Evolutionary conservation across 371 early-diverging fungal genomes (phyloP).

Genomic region (Syncephalis fuscata): DNA sequence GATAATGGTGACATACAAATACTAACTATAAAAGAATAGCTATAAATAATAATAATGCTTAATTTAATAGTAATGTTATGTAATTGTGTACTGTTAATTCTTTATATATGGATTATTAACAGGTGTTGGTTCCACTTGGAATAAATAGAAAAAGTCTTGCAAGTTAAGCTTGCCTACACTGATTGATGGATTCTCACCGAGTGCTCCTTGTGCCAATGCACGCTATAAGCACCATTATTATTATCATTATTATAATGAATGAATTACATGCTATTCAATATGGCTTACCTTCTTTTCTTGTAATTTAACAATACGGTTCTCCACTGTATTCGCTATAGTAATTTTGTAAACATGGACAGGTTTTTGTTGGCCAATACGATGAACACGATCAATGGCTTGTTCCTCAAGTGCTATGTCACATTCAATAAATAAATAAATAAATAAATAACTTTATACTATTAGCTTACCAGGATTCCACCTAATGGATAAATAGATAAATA

Average conservation of each 20-base stretch:
- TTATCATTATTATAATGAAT: no score
- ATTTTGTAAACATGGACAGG: not conserved
- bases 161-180: not conserved
- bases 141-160: not conserved
- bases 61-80: no score
- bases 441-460: not conserved
- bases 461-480: not conserved
- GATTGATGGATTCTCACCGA: not conserved
- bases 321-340: not conserved
- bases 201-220: not conserved
- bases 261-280: no score
- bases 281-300: slow-evolving; percentile 1
- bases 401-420: slow-evolving; percentile 64
- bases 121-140: not conserved
- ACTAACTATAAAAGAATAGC: no score
- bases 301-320: slow-evolving; percentile 1
- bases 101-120: no score
- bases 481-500: no score
- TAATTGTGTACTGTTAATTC: no score
- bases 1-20: no score
- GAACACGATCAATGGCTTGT: slow-evolving; percentile 79
- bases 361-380: slow-evolving; percentile 23
- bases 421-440: no score
- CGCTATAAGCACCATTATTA: no score
- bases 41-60: no score